Evolutionary conservation across 2,329 filamentous ascomycete genomes (phyloP), one percentile per base, ranked within the genome.

Genomic region (Decorospora gaudefroyi): DNA sequence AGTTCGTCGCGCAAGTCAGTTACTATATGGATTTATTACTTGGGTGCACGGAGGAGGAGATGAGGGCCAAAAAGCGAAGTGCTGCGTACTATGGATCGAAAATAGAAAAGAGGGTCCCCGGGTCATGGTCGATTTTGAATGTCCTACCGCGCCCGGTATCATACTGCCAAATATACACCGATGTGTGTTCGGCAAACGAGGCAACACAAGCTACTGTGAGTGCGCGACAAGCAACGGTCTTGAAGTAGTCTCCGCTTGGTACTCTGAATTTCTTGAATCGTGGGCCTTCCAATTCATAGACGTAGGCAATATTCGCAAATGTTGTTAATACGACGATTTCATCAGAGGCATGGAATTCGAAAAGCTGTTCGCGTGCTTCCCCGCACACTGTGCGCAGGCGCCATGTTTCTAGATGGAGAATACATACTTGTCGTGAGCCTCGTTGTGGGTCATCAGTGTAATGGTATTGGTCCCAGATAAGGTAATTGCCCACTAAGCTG

Each of bases 131-230:
- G n/a, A 67, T 38, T 0, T 47, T 27, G 22, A 69, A 60, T 1
- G 57, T 58, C 11, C 22, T 56, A 2, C 62, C 59, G 8, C 36
- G 52, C 28, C 51, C 48, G 3, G 49, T 61, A 23, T 67, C 55
- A 15, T 56, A 63, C 22, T 67, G 32, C 65, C 65, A 69, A 10
- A 65, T 49, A 31, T 62, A 69, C 1, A 67, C 48, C 2, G 47
- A 29, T 13, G 39, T 37, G 12, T 42, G 10, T 0, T 46, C 42
- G 1, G 31, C 7, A 8, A 37, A 12, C 11, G 36, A 10, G 22
- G 34, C 51, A 25, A 51, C 52, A 33, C 63, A 67, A 5, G 57
- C 59, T 18, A 68, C 46, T 2, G 44, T 63, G 4, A 54, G 53
- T 4, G 34, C 52, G 10, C 61, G 57, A 42, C 60, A 61, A 9